Conservation (phyloP, 2,329 filamentous ascomycete species). For the Lachnellula arida region DNA sequence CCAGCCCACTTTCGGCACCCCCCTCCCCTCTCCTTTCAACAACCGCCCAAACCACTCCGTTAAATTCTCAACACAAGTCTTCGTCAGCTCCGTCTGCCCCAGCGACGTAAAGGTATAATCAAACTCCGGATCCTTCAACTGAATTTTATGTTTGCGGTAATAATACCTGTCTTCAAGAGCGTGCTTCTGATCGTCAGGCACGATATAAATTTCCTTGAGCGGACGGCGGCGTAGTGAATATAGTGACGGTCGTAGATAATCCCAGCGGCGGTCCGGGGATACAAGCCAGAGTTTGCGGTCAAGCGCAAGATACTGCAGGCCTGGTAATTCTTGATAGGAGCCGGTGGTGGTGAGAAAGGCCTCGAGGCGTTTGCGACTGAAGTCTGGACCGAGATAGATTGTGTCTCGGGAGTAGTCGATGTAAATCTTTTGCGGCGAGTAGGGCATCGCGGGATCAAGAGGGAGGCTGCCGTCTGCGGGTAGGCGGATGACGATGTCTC, state of each 20-base stretch:
- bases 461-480: neutral
- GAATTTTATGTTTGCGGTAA: constrained; percentile 16
- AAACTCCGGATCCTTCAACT: constrained; percentile 8
- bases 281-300: constrained; percentile 16
- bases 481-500: neutral
- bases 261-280: constrained; percentile 4
- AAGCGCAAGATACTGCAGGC: constrained; percentile 15
- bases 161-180: constrained; percentile 15
- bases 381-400: constrained; percentile 23
- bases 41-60: constrained; percentile 14
- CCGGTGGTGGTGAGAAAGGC: constrained; percentile 10
- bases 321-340: constrained; percentile 9
- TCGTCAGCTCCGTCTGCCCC: constrained; percentile 3
- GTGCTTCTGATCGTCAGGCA: constrained; percentile 18
- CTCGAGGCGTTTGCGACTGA: constrained; percentile 10
- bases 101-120: constrained; percentile 7
- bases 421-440: constrained; percentile 11
- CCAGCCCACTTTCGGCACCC: constrained; percentile 10
- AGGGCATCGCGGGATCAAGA: constrained; percentile 7
- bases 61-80: constrained; percentile 13
- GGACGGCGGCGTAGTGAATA: constrained; percentile 13
- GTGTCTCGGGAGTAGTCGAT: constrained; percentile 14
- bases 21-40: constrained; percentile 3
- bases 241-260: constrained; percentile 10
- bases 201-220: constrained; percentile 14